Evolutionary conservation across 2,329 filamentous ascomycete species (phyloP), one percentile per base, ranked within the genome.

Genomic region (Aureobasidium sp.): DNA sequence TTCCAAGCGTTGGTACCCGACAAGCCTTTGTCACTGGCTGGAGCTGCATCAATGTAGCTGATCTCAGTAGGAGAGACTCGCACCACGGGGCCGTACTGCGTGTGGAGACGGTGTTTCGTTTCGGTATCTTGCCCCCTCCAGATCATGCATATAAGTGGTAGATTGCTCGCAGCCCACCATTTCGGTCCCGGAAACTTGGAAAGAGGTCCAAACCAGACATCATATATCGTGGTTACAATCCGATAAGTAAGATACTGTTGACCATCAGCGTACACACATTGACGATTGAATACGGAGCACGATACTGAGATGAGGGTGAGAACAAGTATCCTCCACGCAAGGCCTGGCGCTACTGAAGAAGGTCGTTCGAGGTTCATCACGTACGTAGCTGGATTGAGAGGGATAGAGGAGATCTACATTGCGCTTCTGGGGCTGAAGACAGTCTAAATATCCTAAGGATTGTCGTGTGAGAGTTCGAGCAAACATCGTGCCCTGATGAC

Each of bases 41-140:
- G 9, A 12, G 68, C 68, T 2, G 71, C 62, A 7, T 70, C 67
- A 47, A 70, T 74, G 66, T 79, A 82, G 1, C 77, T 76, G 3
- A 82, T 73, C 65, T 81, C 78, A 62, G 79, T 72, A 2, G 80
- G 79, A 4, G 73, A 74, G 45, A 80, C 69, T 11, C 80, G 76
- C 9, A 82, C 78, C 1, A 81, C 73, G 1, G 72, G 71, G 5
- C 80, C 80, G 64, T 79, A 79, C 44, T 69, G 64, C 6, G 70
- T 65, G 67, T 79, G 77, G 15, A 79, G 68, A 20, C 63, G 48
- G 3, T 51, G 62, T 62, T 63, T 61, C 51, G 47, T 57, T 51
- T 41, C 29, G 27, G 57, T 62, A 44, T 66, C 61, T 25, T 59
- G 29, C 34, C 67, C 67, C 14, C 25, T 56, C 52, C 65, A 59